Conservation (phyloP, 768 basidiomycete genomes). For the Boletus sp. region DNA sequence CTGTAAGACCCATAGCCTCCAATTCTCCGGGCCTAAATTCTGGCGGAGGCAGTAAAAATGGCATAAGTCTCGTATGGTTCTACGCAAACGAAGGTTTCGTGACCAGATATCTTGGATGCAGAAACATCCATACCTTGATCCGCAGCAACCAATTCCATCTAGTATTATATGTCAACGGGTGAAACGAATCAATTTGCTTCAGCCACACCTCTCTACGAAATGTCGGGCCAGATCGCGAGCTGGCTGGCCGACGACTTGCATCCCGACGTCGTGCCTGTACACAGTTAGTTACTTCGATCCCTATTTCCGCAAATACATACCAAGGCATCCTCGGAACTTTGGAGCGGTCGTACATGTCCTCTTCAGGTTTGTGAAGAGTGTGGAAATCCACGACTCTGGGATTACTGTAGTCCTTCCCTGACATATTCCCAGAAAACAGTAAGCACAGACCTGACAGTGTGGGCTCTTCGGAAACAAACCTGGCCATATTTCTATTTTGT, state of each 20-base stretch:
- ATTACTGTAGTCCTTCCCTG: slow-evolving; percentile 95
- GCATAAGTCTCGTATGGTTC: slow-evolving; percentile 93
- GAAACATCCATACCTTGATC: slow-evolving; percentile 67
- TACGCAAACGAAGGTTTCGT: slow-evolving; percentile 27
- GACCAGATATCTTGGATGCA: not conserved
- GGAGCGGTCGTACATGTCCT: slow-evolving; percentile 92
- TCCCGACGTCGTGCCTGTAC: slow-evolving; percentile 89
- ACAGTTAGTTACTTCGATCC: not conserved
- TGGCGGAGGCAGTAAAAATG: slow-evolving; percentile 89
- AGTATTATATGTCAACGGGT: slow-evolving; percentile 5
- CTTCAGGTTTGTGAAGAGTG: slow-evolving; percentile 81
- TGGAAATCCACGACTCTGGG: slow-evolving; percentile 85
- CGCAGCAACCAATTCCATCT: slow-evolving; percentile 95
- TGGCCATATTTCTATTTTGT: slow-evolving; percentile 80
- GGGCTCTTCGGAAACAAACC: slow-evolving; percentile 41
- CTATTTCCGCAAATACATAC: slow-evolving; percentile 41
- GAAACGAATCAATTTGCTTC: not conserved
- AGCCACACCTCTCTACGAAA: slow-evolving; percentile 79
- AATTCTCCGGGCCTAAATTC: slow-evolving; percentile 87
- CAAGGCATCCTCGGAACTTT: slow-evolving; percentile 96
- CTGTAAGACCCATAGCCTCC: slow-evolving; percentile 75
- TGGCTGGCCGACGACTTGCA: slow-evolving; percentile 96
- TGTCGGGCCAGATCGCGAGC: slow-evolving; percentile 93
- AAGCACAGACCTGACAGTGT: not conserved
- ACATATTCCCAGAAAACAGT: not conserved